Conservation (phyloP, 306 rosid genomes). For the Oxytropis ochrocephala region DNA sequence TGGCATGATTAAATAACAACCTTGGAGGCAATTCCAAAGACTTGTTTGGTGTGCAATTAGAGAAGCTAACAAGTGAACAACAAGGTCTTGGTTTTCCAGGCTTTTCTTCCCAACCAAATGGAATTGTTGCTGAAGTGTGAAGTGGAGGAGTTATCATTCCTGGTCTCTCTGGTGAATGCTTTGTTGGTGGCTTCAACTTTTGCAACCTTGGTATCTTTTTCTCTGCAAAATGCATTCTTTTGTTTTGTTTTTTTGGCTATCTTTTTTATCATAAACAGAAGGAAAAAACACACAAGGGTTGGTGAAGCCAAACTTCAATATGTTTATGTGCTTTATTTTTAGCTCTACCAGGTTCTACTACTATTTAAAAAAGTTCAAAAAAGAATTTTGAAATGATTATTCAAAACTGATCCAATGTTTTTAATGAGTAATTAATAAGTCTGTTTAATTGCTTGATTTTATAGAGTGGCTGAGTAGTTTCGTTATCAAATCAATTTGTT, state of each 20-base stretch:
- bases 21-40: slow-evolving; percentile 82
- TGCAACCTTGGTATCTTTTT: slow-evolving; percentile 36
- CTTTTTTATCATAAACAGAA: too few relatives aligned
- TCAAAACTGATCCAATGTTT: background rate
- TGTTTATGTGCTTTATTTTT: too few relatives aligned
- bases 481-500: background rate
- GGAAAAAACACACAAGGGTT: too few relatives aligned
- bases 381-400: background rate
- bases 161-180: slow-evolving; percentile 49
- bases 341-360: too few relatives aligned
- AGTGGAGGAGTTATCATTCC: slow-evolving; percentile 71
- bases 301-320: too few relatives aligned
- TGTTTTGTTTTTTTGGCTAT: too few relatives aligned
- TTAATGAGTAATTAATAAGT: background rate
- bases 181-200: slow-evolving; percentile 28
- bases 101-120: slow-evolving; percentile 84
- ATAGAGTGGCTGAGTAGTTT: background rate
- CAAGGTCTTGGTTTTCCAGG: slow-evolving; percentile 92
- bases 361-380: background rate
- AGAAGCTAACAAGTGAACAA: slow-evolving; percentile 24
- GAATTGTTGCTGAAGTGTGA: slow-evolving; percentile 51
- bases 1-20: slow-evolving; percentile 32
- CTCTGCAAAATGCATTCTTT: slow-evolving; percentile 1
- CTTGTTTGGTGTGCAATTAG: slow-evolving; percentile 26
- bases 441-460: background rate